Evolutionary conservation across 306 rosid genomes (phyloP), one percentile per base, ranked within the genome.

Genomic region (Inga leiocalycina): DNA sequence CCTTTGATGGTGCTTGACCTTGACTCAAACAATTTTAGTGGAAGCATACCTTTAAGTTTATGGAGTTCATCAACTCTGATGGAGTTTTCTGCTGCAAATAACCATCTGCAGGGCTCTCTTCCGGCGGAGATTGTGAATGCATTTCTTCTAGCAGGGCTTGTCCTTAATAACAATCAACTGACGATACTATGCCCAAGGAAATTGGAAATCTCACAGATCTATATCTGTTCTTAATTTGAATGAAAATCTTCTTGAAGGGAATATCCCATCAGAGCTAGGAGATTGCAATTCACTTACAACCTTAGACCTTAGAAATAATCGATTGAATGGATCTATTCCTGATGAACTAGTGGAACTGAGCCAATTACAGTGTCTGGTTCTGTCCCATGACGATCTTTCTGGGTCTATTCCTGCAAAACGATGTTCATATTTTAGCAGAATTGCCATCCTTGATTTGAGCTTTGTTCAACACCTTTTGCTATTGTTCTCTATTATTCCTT

Each of bases 61-160:
- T 97, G 99, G 99, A 84, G 74, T 51, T 89, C 90, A 0, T 37
- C 78, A 8, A 71, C 49, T 22, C 86, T 97, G 72, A 85, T 97
- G 97, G 99, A 97, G 74, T 91, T 97, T 74, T 92, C 98, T 24
- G 99, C 97, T 44, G 87, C 97, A 0, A 92, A 94, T 82, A 97
- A 97, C 81, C 90, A 32, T 74, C 82, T 97, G 83, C 89, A 86
- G 72, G 98, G 97, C 68, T 86, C 87, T 80, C 88, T 97, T n/a
- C 86, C 97, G 7, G 64, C 24, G 75, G 98, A 92, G 88, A 97
- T 94, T 74, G 95, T 97, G 43, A 85, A 69, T 78, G 98, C 97
- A 1, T 88, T 81, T 71, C 48, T 70, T 22, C 86, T 97, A 80
- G 74, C 87, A 78, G 89, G 94, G 85, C 97, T 97, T 66, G 99